phyloP scores from a whole-genome alignment of 2,329 filamentous ascomycete species.

The Chaetomium olivaceum region DNA sequence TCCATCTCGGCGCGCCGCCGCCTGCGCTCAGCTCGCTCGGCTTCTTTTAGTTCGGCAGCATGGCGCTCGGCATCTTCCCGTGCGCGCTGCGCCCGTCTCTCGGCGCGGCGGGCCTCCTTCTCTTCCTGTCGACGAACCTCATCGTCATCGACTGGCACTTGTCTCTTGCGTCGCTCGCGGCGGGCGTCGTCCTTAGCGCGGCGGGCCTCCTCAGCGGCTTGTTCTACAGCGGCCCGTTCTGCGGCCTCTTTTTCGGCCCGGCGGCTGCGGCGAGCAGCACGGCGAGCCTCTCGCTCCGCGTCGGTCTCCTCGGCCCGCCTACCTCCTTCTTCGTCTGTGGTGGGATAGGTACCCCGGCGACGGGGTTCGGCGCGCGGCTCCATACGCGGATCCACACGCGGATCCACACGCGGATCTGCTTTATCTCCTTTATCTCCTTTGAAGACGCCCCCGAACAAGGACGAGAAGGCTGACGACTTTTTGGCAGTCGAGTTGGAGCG shows the following conservation, averaged over 20 bases:
- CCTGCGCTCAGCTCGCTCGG: slow-evolving; percentile 49
- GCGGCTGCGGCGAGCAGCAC: slow-evolving; percentile 56
- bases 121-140: slow-evolving; percentile 58
- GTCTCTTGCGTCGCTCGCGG: slow-evolving; percentile 55
- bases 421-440: slow-evolving; percentile 48
- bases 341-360: slow-evolving; percentile 52
- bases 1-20: slow-evolving; percentile 52
- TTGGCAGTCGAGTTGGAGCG: slow-evolving; percentile 64
- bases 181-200: slow-evolving; percentile 58
- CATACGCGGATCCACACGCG: slow-evolving; percentile 43
- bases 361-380: slow-evolving; percentile 46
- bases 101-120: slow-evolving; percentile 59
- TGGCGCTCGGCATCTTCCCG: slow-evolving; percentile 53
- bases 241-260: slow-evolving; percentile 56
- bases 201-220: slow-evolving; percentile 57
- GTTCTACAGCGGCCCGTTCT: slow-evolving; percentile 48
- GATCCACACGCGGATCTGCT: slow-evolving; percentile 46
- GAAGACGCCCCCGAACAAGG: slow-evolving; percentile 62
- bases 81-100: slow-evolving; percentile 51
- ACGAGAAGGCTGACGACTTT: slow-evolving; percentile 58
- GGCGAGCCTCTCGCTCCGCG: slow-evolving; percentile 52
- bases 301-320: slow-evolving; percentile 47
- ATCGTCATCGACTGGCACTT: slow-evolving; percentile 52
- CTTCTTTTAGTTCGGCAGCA: slow-evolving; percentile 50
- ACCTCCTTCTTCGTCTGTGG: slow-evolving; percentile 52